Percentiles rank a stretch among this genome's conserved stretches.
Conservation (phyloP, 208 protist genomes). For the Crithidia bombi region DNA sequence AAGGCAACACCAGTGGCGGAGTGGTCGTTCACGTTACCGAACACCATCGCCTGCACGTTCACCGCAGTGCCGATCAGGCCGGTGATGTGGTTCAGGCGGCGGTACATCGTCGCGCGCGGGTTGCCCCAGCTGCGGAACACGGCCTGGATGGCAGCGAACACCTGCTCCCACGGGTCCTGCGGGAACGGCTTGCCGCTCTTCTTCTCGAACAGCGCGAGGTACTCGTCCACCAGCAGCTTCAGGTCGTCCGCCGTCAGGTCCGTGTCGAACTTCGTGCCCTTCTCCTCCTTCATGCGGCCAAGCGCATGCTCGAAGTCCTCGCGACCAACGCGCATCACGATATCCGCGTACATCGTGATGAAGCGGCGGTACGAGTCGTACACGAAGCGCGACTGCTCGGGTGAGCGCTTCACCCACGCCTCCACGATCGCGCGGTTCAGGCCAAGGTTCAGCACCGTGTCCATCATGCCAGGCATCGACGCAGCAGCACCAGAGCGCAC, state of each 20-base stretch:
- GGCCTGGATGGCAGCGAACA: slow-evolving; percentile 85
- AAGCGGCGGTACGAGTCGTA: slow-evolving; percentile 96
- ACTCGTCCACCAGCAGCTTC: slow-evolving; percentile 72
- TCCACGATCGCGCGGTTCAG: slow-evolving; percentile 89
- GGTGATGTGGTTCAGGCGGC: slow-evolving; percentile 91
- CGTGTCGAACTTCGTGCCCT: slow-evolving; percentile 78
- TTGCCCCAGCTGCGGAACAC: slow-evolving; percentile 95
- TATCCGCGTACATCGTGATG: slow-evolving; percentile 95
- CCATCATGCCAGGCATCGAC: slow-evolving; percentile 97
- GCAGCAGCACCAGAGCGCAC: slow-evolving; percentile 93
- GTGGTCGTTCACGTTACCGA: slow-evolving; percentile 92
- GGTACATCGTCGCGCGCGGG: slow-evolving; percentile 91
- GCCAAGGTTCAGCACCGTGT: slow-evolving; percentile 95
- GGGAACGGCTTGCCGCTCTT: slow-evolving; percentile 85
- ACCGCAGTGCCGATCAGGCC: slow-evolving; percentile 94
- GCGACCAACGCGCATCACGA: slow-evolving; percentile 89
- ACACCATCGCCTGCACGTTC: slow-evolving; percentile 96
- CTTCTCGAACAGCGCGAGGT: slow-evolving; percentile 66
- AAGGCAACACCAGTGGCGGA: slow-evolving; percentile 96
- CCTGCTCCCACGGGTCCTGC: slow-evolving; percentile 89
- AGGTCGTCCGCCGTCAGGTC: slow-evolving; percentile 86
- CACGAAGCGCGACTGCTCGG: slow-evolving; percentile 88
- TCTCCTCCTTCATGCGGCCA: slow-evolving; percentile 72
- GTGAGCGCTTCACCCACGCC: slow-evolving; percentile 65
- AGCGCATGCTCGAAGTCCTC: slow-evolving; percentile 90